Evolutionary conservation across 768 basidiomycete genomes (phyloP), one percentile per base, ranked within the genome.

Genomic region (Boletellus sp.): DNA sequence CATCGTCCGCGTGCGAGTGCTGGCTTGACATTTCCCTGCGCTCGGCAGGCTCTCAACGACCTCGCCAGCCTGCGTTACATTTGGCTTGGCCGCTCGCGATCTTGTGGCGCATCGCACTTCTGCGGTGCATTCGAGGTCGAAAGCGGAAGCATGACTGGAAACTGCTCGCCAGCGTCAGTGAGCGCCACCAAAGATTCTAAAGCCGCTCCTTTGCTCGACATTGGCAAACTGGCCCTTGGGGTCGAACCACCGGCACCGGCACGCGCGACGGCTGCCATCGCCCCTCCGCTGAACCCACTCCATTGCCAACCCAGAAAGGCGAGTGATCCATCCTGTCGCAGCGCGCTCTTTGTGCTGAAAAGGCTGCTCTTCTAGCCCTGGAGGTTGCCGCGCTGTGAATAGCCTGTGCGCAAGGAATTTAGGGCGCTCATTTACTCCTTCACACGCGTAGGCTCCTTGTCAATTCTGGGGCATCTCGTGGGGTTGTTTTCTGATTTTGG

Each of bases 61-160:
- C 26, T 13, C n/a, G 15, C 4, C 50, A 83, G 79, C 22, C 82
- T 82, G 0, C 85, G 84, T 70, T 89, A 88, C 63, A 80, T 90
- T 55, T 88, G 84, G 78, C 74, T 90, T 26, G 86, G 85, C 32
- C 80, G 84, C 43, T 78, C 84, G 10, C 80, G 84, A 20, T 68
- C 74, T 4, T 76, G 80, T 51, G 81, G 85, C 51, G 78, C 81
- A 16, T 74, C 83, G 2, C 71, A 70, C 3, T 73, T 76, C 40
- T 75, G 74, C 43, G n/a, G n/a, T n/a, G n/a, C 78, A 81, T 55
- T 78, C 80, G 1, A 82, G 83, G 55, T n/a, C n/a, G n/a, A n/a
- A n/a, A n/a, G n/a, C n/a, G n/a, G n/a, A n/a, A n/a, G n/a, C n/a
- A n/a, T n/a, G 68, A 79, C 19, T 9, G 80, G 79, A 24, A 79